Conservation (phyloP, 2,329 filamentous ascomycete genomes). For the Pyricularia grisea region DNA sequence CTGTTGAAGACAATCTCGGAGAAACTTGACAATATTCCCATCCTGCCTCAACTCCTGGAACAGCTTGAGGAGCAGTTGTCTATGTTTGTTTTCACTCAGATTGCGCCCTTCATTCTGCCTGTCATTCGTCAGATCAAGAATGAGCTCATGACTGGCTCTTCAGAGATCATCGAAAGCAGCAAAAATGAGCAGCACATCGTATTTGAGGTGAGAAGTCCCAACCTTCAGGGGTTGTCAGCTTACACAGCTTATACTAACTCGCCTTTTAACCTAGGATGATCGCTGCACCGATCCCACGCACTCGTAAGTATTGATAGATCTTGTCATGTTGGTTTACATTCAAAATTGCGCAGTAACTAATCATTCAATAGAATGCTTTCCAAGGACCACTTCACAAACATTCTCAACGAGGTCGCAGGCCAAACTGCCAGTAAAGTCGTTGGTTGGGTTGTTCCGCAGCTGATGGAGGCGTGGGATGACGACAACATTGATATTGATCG, state of each 20-base stretch:
- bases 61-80: conserved; percentile 81
- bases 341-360: neutral
- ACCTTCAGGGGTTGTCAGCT: neutral
- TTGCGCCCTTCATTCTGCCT: conserved; percentile 80
- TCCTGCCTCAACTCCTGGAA: conserved; percentile 77
- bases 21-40: conserved; percentile 75
- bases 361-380: conserved; percentile 56
- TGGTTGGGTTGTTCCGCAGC: conserved; percentile 78
- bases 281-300: conserved; percentile 55
- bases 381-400: conserved; percentile 88
- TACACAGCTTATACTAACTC: neutral
- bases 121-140: conserved; percentile 80
- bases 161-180: conserved; percentile 79
- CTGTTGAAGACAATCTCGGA: conserved; percentile 70
- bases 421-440: conserved; percentile 71
- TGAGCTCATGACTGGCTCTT: conserved; percentile 77
- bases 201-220: conserved; percentile 40
- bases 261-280: conserved; percentile 43
- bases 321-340: neutral
- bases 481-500: conserved; percentile 59
- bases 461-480: conserved; percentile 83
- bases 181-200: conserved; percentile 78
- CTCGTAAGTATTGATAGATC: neutral
- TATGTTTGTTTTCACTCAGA: conserved; percentile 81
- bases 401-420: conserved; percentile 82